Base-by-base conservation (phyloP, 805 yeast genomes). In the Yamadazyma philogaea region DNA sequence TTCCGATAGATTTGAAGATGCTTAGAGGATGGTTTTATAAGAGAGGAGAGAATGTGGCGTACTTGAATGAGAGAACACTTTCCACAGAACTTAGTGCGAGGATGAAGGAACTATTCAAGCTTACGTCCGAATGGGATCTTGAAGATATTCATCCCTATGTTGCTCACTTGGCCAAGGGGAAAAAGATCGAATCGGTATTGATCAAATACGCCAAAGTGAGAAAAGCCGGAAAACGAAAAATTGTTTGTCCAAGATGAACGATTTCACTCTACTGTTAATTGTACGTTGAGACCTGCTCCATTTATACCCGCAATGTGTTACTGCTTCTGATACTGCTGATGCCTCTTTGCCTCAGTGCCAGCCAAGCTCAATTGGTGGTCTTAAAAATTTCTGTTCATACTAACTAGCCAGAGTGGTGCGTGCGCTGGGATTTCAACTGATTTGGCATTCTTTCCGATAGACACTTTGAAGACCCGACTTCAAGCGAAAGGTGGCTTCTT, bases 401-500 rank as follows among this genome's bases (percentile, higher is more conserved):
- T 40, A 28, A 34, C 43, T 11, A 33, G 2, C 16, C 18, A 65
- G 75, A 81, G 90, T 56, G 99, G 99, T 30, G 99, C 87, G 6
- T 82, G 93, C 45, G 96, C 99, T 5, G 99, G 99, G 12, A 93
- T 96, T 1, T 82, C 95, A 5, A 90, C 97, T 1, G 99, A 93
- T 65, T 70, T 93, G 30, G 88, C 84, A 3, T 93, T 93, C 64
- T 93, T 91, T 70, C 99, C 99, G 11, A 87, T 93, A 30, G 99
- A 93, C 55, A 93, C 99, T 1, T 54, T 93, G 43, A 93, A 93
- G 65, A 93, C 99, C 0, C 72, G 99, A 44, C 69, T 93, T 12
- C 99, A 93, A 61, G 98, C 99, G 16, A 81, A 81, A 57, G 96
- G 96, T 27, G 99, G 99, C 0, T 91, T 93, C 56, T 87, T 88